phyloP scores from a whole-genome alignment of 2,329 filamentous ascomycete genomes.

The Orbilia quercus region DNA sequence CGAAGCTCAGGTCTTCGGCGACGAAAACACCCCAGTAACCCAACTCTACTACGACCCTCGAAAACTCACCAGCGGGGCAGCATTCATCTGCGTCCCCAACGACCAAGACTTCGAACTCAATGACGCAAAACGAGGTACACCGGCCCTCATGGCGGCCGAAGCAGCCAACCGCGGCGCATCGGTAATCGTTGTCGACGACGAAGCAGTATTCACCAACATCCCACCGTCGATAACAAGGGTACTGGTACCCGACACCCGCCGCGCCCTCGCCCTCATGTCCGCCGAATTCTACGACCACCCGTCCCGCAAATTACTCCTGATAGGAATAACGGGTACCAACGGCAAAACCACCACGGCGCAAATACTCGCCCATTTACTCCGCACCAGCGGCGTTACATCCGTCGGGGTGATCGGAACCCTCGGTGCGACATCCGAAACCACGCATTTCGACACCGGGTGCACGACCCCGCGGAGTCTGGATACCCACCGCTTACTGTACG shows the following conservation, averaged over 20 bases:
- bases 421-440: slow-evolving; percentile 27
- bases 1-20: slow-evolving; percentile 24
- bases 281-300: slow-evolving; percentile 47
- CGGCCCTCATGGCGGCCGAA: slow-evolving; percentile 1
- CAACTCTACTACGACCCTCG: slow-evolving; percentile 27
- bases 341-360: slow-evolving; percentile 47
- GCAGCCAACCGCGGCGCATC: slow-evolving; percentile 16
- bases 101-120: slow-evolving; percentile 18
- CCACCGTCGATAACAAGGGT: slow-evolving; percentile 6
- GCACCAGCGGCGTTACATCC: slow-evolving; percentile 17
- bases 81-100: slow-evolving; percentile 20
- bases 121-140: background rate
- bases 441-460: slow-evolving; percentile 7
- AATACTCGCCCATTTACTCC: slow-evolving; percentile 31
- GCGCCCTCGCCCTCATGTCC: slow-evolving; percentile 23
- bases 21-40: slow-evolving; percentile 2
- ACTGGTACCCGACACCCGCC: slow-evolving; percentile 32
- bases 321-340: slow-evolving; percentile 45
- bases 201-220: slow-evolving; percentile 1
- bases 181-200: slow-evolving; percentile 19
- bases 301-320: slow-evolving; percentile 26
- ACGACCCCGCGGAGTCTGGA: slow-evolving; percentile 38
- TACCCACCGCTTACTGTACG: slow-evolving; percentile 22
- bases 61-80: slow-evolving; percentile 17
- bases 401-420: slow-evolving; percentile 48